Evolutionary conservation across 441 rosid species (phyloP), one percentile per base, ranked within the genome.

Genomic region (Gossypium gossypioides): DNA sequence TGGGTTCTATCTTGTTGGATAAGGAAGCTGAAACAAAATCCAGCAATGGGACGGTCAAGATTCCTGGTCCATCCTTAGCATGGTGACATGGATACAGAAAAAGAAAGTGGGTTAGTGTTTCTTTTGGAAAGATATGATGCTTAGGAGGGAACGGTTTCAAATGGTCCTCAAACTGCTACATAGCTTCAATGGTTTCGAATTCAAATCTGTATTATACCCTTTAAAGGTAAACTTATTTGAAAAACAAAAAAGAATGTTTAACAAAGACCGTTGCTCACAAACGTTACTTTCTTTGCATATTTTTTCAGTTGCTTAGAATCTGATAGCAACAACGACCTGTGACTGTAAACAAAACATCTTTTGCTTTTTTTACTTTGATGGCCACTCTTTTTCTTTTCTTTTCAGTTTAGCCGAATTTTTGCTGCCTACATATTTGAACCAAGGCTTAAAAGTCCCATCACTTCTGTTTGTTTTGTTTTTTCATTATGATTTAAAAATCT

Each of bases 81-180:
- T 46, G 58, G 60, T 25, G 75, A 34, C 51, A 9, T 68, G 75
- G 40, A 67, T 61, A 21, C 71, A 68, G 55, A 44, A 29, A 71
- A 75, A 74, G 71, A 68, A 69, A 37, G 62, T 52, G 24, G 15
- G 10, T 21, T 21, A 21, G 29, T 19, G 27, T 55, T 73, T 40
- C 56, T 54, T 64, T 64, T 9, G 37, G 21, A 56, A 63, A 64
- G 50, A 27, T 40, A 40, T 58, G 46, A 19, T 44, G 75, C 18
- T 68, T 56, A 19, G 85, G 84, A 82, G 86, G 89, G 85, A 83
- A 79, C 82, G 50, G 76, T 76, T 79, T 86, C 81, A 69, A 79
- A 81, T 72, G 71, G 71, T 60, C 57, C 40, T 13, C 75, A 55
- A 15, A 51, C 32, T 50, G 72, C 68, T 34, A 55, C 21, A 25